A percentile compares a stretch with the other conserved stretches of the same genome.
Conservation (phyloP, 257 asterid species). For the Fraxinus americana region DNA sequence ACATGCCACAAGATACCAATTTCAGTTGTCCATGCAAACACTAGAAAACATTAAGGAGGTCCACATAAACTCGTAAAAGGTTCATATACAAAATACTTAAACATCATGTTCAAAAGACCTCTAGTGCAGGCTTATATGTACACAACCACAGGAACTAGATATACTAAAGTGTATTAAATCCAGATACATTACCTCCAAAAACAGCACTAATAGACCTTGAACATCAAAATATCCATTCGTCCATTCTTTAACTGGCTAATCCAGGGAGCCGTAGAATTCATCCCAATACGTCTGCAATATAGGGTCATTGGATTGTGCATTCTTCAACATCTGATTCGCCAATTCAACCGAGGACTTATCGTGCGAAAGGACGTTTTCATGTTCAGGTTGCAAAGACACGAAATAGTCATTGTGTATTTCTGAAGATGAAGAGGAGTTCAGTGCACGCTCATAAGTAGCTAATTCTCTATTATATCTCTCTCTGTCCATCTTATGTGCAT, state of each 20-base stretch:
- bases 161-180: background rate
- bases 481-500: constrained; percentile 64
- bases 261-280: constrained; percentile 20
- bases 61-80: background rate
- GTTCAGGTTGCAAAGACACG: constrained; percentile 37
- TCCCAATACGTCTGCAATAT: constrained; percentile 52
- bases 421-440: constrained; percentile 39
- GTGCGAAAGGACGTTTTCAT: constrained; percentile 23
- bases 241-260: background rate
- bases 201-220: background rate
- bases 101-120: background rate
- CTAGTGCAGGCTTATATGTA: background rate
- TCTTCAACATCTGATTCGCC: constrained; percentile 48
- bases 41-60: background rate
- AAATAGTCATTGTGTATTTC: constrained; percentile 41
- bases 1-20: background rate
- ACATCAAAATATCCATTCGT: background rate
- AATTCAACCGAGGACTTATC: constrained; percentile 41
- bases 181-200: background rate
- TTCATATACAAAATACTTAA: background rate
- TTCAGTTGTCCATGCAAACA: background rate
- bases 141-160: background rate
- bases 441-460: constrained; percentile 36
- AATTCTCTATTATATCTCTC: constrained; percentile 57
- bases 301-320: constrained; percentile 43